Percentiles rank a stretch among this genome's conserved stretches.
phyloP scores from a whole-genome alignment of 2,329 filamentous ascomycete genomes.

The Aspergillus udagawae region DNA sequence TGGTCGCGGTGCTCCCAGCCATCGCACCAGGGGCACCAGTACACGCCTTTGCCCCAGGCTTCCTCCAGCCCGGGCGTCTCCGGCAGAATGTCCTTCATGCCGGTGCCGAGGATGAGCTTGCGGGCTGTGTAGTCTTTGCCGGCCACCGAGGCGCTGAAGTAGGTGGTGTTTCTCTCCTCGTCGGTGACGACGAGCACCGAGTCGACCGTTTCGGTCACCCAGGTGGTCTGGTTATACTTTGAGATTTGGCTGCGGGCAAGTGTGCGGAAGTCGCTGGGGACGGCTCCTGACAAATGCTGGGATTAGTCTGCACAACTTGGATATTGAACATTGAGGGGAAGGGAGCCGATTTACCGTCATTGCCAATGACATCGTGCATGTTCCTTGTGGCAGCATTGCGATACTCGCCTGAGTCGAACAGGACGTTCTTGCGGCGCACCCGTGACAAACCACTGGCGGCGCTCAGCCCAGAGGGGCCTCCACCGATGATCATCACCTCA shows the following conservation, averaged over 20 bases:
- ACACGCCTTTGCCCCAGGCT: conserved; percentile 58
- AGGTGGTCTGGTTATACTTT: conserved; percentile 48
- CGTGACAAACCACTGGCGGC: conserved; percentile 57
- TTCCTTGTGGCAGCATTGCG: conserved; percentile 55
- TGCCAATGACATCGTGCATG: conserved; percentile 60
- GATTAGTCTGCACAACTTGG: neutral
- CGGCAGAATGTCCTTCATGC: conserved; percentile 54
- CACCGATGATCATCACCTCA: conserved; percentile 57
- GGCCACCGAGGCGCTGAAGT: conserved; percentile 44
- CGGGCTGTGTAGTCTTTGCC: conserved; percentile 43
- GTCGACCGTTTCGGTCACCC: conserved; percentile 52
- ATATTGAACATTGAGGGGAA: no score
- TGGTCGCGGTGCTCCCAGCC: conserved; percentile 60
- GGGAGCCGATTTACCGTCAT: no score
- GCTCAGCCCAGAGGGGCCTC: conserved; percentile 54
- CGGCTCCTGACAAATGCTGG: conserved; percentile 41
- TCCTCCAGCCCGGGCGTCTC: conserved; percentile 52
- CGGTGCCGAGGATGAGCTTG: conserved; percentile 57
- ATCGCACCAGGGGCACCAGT: conserved; percentile 64
- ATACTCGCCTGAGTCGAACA: conserved; percentile 58
- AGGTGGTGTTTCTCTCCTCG: conserved; percentile 35
- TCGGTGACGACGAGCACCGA: conserved; percentile 23
- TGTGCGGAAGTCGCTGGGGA: conserved; percentile 52
- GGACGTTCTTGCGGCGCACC: conserved; percentile 51
- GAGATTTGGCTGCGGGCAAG: conserved; percentile 52